Conservation (phyloP, 805 yeast genomes). For the Candida orba region DNA sequence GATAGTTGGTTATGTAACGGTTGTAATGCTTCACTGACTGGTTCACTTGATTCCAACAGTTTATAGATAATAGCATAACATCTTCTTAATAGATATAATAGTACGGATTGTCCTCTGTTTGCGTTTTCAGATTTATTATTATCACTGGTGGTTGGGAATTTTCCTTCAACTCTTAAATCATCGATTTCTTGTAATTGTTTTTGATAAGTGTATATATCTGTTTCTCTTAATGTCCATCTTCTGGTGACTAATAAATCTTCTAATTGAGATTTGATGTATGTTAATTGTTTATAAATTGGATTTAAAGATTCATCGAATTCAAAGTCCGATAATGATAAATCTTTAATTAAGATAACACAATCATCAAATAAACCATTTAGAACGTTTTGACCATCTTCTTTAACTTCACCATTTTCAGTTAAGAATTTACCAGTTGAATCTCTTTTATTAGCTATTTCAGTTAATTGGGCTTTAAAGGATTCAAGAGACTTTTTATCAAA, state of each 20-base stretch:
- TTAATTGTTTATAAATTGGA: conserved; percentile 56
- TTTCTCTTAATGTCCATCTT: conserved; percentile 96
- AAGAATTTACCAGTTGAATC: conserved; percentile 51
- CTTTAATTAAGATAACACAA: conserved; percentile 67
- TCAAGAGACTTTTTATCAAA: conserved; percentile 26
- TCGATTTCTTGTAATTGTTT: conserved; percentile 68
- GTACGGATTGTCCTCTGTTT: conserved; percentile 51
- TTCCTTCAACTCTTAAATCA: conserved; percentile 57
- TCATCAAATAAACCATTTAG: conserved; percentile 76
- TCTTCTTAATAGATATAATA: conserved; percentile 75
- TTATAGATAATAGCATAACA: conserved; percentile 89
- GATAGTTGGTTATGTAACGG: conserved; percentile 90
- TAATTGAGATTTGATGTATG: conserved; percentile 60
- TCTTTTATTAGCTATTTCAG: conserved; percentile 39
- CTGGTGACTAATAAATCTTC: conserved; percentile 85
- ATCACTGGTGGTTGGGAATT: conserved; percentile 30
- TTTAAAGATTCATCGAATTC: conserved; percentile 44
- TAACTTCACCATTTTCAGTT: conserved; percentile 29
- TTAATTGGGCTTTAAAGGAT: conserved; percentile 32
- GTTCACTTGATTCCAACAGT: conserved; percentile 85
- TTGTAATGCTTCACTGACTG: conserved; percentile 88
- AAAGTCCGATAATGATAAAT: conserved; percentile 42
- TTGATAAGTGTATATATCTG: conserved; percentile 84
- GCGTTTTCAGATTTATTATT: conserved; percentile 5
- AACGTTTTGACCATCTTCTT: conserved; percentile 37